Conservation (phyloP, 495 filamentous ascomycete genomes). For the Penicillium canariense region DNA sequence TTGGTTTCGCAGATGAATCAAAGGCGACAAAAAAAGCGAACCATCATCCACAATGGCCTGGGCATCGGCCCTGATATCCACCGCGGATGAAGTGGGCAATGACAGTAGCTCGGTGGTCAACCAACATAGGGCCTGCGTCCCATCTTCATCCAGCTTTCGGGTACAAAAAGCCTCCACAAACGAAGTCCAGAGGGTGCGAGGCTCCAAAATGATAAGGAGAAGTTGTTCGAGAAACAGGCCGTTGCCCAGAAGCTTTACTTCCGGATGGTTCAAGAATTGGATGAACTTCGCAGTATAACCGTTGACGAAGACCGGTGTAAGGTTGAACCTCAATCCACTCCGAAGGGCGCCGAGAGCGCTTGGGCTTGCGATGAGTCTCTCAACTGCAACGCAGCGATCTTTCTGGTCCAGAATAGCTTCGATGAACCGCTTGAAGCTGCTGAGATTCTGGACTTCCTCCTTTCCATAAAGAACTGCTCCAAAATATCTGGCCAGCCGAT, state of each 20-base stretch:
- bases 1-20: slow-evolving; percentile 27
- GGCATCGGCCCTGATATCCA: slow-evolving; percentile 30
- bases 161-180: slow-evolving; percentile 44
- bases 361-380: slow-evolving; percentile 52
- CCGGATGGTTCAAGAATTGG: slow-evolving; percentile 22
- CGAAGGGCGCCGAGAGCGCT: slow-evolving; percentile 49
- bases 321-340: slow-evolving; percentile 46
- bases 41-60: slow-evolving; percentile 25
- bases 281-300: slow-evolving; percentile 27
- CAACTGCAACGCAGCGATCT: slow-evolving; percentile 49
- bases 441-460: slow-evolving; percentile 22
- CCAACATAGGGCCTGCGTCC: slow-evolving; percentile 55
- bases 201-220: slow-evolving; percentile 52
- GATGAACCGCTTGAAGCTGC: slow-evolving; percentile 54
- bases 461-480: slow-evolving; percentile 31
- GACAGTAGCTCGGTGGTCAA: slow-evolving; percentile 55
- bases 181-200: slow-evolving; percentile 60
- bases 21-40: slow-evolving; percentile 30
- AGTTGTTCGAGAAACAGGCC: slow-evolving; percentile 56
- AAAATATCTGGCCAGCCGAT: slow-evolving; percentile 33
- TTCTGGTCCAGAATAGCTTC: slow-evolving; percentile 55
- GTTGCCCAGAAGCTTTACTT: slow-evolving; percentile 50
- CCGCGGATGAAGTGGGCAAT: slow-evolving; percentile 26
- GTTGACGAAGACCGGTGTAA: slow-evolving; percentile 53
- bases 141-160: slow-evolving; percentile 35